A percentile compares a stretch with the other conserved stretches of the same genome.
phyloP scores from a whole-genome alignment of 768 basidiomycete genomes.

The Amyloporia xantha region DNA sequence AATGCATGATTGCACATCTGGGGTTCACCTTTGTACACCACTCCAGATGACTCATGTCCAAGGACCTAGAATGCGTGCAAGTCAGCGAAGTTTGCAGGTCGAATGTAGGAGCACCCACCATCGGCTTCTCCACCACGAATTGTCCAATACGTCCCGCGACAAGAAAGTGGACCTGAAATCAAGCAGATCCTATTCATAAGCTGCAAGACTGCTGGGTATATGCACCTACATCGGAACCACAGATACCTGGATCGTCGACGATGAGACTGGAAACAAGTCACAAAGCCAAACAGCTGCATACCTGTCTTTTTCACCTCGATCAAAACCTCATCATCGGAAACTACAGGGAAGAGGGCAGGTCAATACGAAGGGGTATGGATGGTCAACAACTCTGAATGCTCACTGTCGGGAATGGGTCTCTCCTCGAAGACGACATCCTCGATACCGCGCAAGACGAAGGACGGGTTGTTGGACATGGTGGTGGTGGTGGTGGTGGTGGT shows the following conservation, averaged over 20 bases:
- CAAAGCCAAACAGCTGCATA: no score
- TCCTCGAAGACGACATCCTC: slow-evolving; percentile 67
- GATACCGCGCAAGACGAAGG: slow-evolving; percentile 69
- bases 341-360: no score
- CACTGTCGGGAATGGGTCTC: slow-evolving; percentile 66
- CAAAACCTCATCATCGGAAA: slow-evolving; percentile 71
- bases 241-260: slow-evolving; percentile 55
- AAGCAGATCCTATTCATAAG: slow-evolving; percentile 3
- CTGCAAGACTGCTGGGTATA: slow-evolving; percentile 9
- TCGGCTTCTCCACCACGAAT: slow-evolving; percentile 73
- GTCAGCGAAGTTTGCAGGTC: no score
- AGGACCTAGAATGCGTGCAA: no score
- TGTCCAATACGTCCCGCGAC: slow-evolving; percentile 75
- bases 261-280: no score
- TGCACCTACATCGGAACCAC: slow-evolving; percentile 73
- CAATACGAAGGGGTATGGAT: background rate
- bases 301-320: slow-evolving; percentile 91
- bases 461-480: slow-evolving; percentile 67
- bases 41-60: slow-evolving; percentile 88
- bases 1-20: no score
- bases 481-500: slow-evolving; percentile 3
- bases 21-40: slow-evolving; percentile 69
- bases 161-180: slow-evolving; percentile 64
- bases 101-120: slow-evolving; percentile 55
- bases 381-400: slow-evolving; percentile 1